These are phyloP conservation scores for Aegle marmelos DNA, from an alignment of 345 rosid genomes.

Conservation along the genomic window DNA sequence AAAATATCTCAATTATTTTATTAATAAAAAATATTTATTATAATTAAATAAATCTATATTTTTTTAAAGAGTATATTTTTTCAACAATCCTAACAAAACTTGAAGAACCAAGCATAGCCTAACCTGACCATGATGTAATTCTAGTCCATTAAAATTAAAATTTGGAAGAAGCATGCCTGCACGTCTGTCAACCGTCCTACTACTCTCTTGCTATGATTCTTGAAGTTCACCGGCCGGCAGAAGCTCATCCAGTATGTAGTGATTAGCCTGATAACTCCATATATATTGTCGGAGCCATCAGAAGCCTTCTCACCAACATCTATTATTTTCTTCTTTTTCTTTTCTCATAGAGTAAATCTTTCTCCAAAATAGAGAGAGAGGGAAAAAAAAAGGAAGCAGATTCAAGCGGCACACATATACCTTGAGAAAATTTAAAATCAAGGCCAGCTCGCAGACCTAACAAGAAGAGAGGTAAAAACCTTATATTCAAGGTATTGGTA, in stretches of 20 bases:
- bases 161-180: constrained; percentile 29
- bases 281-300: not conserved
- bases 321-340: not conserved
- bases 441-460: constrained; percentile 63
- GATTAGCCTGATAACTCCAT: constrained; percentile 32
- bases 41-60: too few relatives aligned
- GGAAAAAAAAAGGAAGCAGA: too few relatives aligned
- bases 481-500: not conserved
- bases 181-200: constrained; percentile 47
- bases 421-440: constrained; percentile 56
- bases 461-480: not conserved
- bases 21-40: too few relatives aligned
- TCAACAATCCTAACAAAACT: too few relatives aligned
- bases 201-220: constrained; percentile 59
- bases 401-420: too few relatives aligned
- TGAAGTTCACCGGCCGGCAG: constrained; percentile 65
- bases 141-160: not conserved
- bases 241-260: constrained; percentile 57
- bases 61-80: too few relatives aligned
- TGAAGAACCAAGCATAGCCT: not conserved
- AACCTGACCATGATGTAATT: too few relatives aligned
- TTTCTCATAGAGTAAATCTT: too few relatives aligned
- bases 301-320: not conserved
- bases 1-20: too few relatives aligned
- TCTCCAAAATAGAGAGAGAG: too few relatives aligned